Percentiles rank a stretch among this genome's conserved stretches.
phyloP scores from a whole-genome alignment of 176 grass and related monocot genomes.

The Puccinellia tenuiflora region DNA sequence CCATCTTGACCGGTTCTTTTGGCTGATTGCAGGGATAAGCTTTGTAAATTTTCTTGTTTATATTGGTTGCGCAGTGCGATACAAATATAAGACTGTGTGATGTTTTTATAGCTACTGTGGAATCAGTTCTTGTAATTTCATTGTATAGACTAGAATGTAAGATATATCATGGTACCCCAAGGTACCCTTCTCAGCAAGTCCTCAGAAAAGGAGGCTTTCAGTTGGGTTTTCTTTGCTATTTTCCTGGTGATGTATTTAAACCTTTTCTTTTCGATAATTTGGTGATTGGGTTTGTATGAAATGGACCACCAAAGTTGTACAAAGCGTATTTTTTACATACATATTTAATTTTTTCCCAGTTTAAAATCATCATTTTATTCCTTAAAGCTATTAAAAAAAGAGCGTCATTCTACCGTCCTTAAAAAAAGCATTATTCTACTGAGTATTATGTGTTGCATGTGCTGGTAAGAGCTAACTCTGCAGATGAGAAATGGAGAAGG shows the following conservation, averaged over 20 bases:
- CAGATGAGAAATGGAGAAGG: background rate
- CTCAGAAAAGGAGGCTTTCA: background rate
- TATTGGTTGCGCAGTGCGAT: conserved; percentile 48
- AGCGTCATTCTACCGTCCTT: no score
- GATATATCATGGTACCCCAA: background rate
- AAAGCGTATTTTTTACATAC: background rate
- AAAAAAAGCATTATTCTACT: background rate
- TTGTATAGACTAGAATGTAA: background rate
- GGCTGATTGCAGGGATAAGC: no score
- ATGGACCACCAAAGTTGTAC: background rate
- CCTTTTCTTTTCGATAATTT: no score
- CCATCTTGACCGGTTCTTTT: no score
- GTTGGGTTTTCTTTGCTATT: background rate
- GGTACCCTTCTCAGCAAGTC: background rate
- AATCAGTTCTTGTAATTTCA: background rate
- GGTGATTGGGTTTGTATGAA: background rate
- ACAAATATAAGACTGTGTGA: conserved; percentile 64
- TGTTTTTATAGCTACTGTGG: conserved; percentile 18
- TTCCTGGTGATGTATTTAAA: background rate
- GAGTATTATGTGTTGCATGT: background rate
- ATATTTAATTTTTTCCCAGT: background rate
- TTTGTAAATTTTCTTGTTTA: no score
- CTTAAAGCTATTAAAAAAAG: background rate
- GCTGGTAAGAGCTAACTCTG: background rate
- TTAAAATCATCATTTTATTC: background rate